These are phyloP conservation scores for Lachnellula willkommii DNA, from an alignment of 2,329 filamentous ascomycete genomes.

Conservation along the genomic window DNA sequence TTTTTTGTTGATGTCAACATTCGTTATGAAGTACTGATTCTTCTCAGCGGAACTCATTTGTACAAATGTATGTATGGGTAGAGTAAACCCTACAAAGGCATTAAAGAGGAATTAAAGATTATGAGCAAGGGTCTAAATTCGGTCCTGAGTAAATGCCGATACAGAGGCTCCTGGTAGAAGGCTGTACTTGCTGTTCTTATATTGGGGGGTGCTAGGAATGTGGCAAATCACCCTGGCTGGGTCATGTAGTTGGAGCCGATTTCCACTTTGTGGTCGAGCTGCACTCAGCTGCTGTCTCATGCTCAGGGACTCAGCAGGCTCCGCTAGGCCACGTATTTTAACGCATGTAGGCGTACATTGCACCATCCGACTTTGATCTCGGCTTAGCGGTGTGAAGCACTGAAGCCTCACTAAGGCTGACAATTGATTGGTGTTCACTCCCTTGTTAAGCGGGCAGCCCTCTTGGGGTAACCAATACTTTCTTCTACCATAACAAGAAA, in stretches of 20 bases:
- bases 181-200: background rate
- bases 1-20: slow-evolving; percentile 55
- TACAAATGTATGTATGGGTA: slow-evolving; percentile 14
- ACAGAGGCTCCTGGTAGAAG: background rate
- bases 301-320: background rate
- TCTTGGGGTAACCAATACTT: background rate
- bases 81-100: slow-evolving; percentile 12
- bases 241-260: background rate
- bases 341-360: background rate
- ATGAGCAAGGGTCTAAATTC: background rate
- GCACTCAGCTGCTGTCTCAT: background rate
- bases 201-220: background rate
- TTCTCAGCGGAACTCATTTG: slow-evolving; percentile 33
- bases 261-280: background rate
- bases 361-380: background rate
- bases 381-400: background rate
- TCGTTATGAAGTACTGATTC: slow-evolving; percentile 58
- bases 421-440: background rate
- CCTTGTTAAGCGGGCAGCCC: background rate
- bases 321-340: background rate
- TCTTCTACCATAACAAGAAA: background rate
- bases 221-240: background rate
- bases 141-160: background rate
- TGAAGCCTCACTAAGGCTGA: background rate
- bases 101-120: background rate